phyloP scores from a whole-genome alignment of 768 basidiomycete genomes.

The Lactarius psammicola region DNA sequence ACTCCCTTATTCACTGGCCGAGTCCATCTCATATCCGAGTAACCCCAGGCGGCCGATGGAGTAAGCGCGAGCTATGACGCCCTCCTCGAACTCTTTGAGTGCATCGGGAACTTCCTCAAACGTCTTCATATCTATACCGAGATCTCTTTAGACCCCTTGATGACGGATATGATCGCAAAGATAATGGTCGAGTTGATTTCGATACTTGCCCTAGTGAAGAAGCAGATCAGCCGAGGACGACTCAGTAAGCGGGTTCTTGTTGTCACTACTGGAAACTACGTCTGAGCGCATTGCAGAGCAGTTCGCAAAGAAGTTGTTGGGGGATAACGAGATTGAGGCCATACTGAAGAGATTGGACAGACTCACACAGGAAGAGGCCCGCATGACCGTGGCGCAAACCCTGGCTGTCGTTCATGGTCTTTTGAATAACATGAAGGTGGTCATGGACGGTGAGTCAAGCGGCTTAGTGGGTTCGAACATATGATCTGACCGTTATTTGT shows the following conservation, averaged over 20 bases:
- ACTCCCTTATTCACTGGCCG: neutral
- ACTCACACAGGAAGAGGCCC: neutral
- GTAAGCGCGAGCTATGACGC: neutral
- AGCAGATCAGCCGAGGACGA: neutral
- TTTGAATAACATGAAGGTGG: neutral
- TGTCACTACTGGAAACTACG: neutral
- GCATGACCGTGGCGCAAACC: neutral
- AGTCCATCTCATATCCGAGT: neutral
- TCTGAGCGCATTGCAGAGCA: neutral
- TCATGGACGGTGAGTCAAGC: neutral
- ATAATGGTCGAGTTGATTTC: constrained; percentile 4
- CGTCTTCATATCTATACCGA: neutral
- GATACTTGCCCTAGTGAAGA: neutral
- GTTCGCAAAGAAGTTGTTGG: neutral
- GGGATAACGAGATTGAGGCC: neutral
- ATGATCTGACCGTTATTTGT: no score
- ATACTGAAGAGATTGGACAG: neutral
- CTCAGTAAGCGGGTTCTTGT: neutral
- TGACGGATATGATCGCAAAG: neutral
- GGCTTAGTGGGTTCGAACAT: no score
- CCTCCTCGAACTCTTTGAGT: constrained; percentile 1
- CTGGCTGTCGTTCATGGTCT: neutral
- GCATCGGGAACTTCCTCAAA: constrained; percentile 11
- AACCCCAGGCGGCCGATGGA: neutral
- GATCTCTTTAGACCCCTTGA: neutral